These are phyloP conservation scores for Paramecium sexaurelia DNA, from an alignment of 73 alveolate species.

Conservation along the genomic window DNA sequence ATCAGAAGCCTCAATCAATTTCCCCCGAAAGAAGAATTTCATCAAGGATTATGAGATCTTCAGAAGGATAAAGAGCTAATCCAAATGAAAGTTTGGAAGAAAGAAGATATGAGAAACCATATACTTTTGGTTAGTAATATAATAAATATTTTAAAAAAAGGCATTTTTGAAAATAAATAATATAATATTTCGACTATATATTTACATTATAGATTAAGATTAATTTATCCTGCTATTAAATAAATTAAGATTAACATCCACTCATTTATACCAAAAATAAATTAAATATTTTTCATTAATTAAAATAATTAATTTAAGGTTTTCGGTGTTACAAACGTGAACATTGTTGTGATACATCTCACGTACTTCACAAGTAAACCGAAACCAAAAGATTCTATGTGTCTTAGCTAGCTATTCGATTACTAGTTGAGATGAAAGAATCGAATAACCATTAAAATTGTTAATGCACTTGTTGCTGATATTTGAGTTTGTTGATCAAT, in stretches of 20 bases:
- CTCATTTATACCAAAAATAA: neutral
- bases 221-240: neutral
- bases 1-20: neutral
- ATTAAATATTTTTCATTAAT: neutral
- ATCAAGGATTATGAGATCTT: neutral
- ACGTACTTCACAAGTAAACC: neutral
- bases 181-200: neutral
- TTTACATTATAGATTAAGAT: too few species aligned
- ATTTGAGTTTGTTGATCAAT: slow-evolving; percentile 29
- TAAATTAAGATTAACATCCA: neutral
- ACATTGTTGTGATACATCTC: neutral
- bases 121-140: neutral
- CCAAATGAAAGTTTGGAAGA: slow-evolving; percentile 29
- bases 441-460: neutral
- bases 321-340: neutral
- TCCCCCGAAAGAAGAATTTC: neutral
- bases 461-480: slow-evolving; percentile 36
- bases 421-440: slow-evolving; percentile 3
- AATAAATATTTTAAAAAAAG: neutral
- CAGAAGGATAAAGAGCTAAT: slow-evolving; percentile 3
- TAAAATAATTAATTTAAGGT: slow-evolving; percentile 30
- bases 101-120: neutral
- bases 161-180: neutral
- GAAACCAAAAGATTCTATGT: neutral
- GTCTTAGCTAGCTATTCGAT: neutral